phyloP scores from a whole-genome alignment of 768 basidiomycete genomes.

The Leccinum subgranulosum region DNA sequence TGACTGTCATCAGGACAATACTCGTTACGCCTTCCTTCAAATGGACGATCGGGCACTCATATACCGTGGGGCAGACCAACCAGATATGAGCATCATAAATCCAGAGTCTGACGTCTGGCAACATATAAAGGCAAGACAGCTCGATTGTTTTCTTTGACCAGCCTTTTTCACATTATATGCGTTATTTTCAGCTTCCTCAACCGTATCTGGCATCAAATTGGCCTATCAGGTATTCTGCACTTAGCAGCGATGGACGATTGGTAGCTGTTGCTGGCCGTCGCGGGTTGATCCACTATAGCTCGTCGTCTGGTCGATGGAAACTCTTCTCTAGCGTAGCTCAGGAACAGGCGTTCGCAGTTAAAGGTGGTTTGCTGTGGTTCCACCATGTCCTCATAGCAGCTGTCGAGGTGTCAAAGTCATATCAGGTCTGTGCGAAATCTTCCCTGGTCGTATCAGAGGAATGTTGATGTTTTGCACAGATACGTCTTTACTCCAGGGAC shows the following conservation, averaged over 20 bases:
- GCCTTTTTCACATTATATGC: background rate
- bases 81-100: slow-evolving; percentile 97
- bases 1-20: slow-evolving; percentile 71
- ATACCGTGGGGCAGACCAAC: slow-evolving; percentile 95
- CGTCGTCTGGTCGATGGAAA: slow-evolving; percentile 95
- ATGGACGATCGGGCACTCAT: slow-evolving; percentile 92
- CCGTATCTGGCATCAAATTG: slow-evolving; percentile 88
- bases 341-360: slow-evolving; percentile 83
- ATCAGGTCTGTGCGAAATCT: slow-evolving; percentile 52
- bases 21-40: slow-evolving; percentile 91
- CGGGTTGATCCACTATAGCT: slow-evolving; percentile 92
- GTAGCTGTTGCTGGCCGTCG: slow-evolving; percentile 90
- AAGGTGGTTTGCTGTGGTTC: slow-evolving; percentile 94
- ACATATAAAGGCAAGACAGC: slow-evolving; percentile 70
- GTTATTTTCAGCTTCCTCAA: slow-evolving; percentile 69
- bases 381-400: slow-evolving; percentile 92
- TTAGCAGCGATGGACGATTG: slow-evolving; percentile 87
- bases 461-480: slow-evolving; percentile 41
- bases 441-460: background rate
- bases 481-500: slow-evolving; percentile 93
- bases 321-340: slow-evolving; percentile 76
- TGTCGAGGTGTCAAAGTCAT: slow-evolving; percentile 75
- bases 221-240: slow-evolving; percentile 89
- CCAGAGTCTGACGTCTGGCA: slow-evolving; percentile 99
- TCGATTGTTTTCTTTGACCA: slow-evolving; percentile 1